phyloP scores from a whole-genome alignment of 2,329 filamentous ascomycete species.

The Dichotomopilus funicola region DNA sequence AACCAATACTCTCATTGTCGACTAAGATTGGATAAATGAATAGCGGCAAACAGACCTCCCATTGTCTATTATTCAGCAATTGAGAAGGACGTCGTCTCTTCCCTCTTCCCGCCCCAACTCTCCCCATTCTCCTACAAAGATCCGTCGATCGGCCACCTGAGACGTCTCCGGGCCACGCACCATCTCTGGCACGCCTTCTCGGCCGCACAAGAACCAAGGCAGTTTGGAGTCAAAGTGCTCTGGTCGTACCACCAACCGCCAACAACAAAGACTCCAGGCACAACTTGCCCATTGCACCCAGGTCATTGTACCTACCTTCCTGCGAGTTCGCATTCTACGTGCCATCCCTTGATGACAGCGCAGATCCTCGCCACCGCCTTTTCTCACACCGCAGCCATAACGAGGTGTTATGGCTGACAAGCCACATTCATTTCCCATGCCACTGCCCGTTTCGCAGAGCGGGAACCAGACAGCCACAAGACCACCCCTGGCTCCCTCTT shows the following conservation, averaged over 20 bases:
- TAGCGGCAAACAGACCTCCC: conserved; percentile 7
- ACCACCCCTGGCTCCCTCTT: conserved; percentile 9
- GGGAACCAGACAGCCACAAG: conserved; percentile 8
- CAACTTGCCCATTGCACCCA: neutral
- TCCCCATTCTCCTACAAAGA: conserved; percentile 1
- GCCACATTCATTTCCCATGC: conserved; percentile 9
- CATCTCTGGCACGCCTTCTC: neutral
- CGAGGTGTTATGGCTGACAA: conserved; percentile 18
- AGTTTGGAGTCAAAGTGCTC: neutral
- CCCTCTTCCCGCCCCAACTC: neutral
- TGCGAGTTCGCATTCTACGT: neutral
- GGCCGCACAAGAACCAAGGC: neutral
- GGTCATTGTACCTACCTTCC: neutral
- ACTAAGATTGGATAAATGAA: conserved; percentile 8
- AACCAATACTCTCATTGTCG: conserved; percentile 1
- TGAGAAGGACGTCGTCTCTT: conserved; percentile 7
- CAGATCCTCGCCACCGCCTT: conserved; percentile 17
- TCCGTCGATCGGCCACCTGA: neutral
- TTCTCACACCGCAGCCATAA: conserved; percentile 15
- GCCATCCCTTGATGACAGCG: conserved; percentile 14
- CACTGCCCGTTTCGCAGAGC: conserved; percentile 9
- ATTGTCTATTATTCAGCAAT: conserved; percentile 19
- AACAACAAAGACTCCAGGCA: neutral
- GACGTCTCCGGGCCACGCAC: conserved; percentile 4
- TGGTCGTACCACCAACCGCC: neutral